These are phyloP conservation scores for Gloeopeniophorella convolvens DNA, from an alignment of 768 basidiomycete genomes.

Conservation along the genomic window DNA sequence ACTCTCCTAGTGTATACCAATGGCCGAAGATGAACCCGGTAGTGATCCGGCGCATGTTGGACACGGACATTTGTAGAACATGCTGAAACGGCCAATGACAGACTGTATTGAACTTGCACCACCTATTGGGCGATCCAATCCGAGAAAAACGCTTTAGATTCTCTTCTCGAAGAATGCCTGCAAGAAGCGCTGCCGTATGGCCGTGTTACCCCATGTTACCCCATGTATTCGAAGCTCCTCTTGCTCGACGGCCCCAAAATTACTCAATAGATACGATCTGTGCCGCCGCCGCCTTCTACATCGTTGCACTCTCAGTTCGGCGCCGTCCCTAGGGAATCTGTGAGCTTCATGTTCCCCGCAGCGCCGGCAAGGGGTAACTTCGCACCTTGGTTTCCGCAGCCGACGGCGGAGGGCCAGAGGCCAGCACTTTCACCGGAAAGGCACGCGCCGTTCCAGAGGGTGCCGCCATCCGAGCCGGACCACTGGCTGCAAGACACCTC, in stretches of 20 bases:
- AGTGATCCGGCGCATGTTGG: slow-evolving; percentile 14
- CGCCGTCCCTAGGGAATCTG: not conserved
- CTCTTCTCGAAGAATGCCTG: no score
- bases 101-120: no score
- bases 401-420: slow-evolving; percentile 46
- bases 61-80: not conserved
- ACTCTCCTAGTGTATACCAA: slow-evolving; percentile 2
- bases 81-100: no score
- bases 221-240: no score
- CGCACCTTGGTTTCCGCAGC: slow-evolving; percentile 49
- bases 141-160: no score
- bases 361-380: not conserved
- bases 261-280: no score
- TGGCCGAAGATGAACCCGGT: slow-evolving; percentile 22
- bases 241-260: no score
- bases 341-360: not conserved
- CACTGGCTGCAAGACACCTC: slow-evolving; percentile 55
- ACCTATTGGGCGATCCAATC: no score
- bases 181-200: no score
- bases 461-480: slow-evolving; percentile 45
- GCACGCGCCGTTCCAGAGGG: slow-evolving; percentile 45
- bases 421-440: slow-evolving; percentile 41
- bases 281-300: no score
- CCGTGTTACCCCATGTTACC: no score
- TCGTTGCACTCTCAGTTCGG: not conserved